A percentile compares a stretch with the other conserved stretches of the same genome.
Evolutionary conservation across 2,329 filamentous ascomycete species (phyloP).

Genomic region (Coniochaeta hoffmannii): DNA sequence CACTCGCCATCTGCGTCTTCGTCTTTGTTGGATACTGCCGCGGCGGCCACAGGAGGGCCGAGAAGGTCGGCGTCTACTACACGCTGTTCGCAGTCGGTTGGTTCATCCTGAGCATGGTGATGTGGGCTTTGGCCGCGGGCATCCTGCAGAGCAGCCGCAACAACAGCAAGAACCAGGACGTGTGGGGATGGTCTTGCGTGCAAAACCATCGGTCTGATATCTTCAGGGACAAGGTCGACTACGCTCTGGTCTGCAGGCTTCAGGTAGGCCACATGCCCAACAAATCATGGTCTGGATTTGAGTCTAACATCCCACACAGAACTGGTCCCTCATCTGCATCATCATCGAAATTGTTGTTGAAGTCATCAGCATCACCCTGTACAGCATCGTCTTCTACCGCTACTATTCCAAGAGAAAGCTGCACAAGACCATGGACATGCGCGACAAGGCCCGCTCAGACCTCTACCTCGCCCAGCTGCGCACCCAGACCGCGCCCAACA

Average conservation of each 20-base stretch:
- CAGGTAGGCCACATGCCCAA: constrained; percentile 45
- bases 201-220: constrained; percentile 74
- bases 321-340: constrained; percentile 93
- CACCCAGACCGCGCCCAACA: constrained; percentile 87
- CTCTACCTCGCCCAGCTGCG: constrained; percentile 85
- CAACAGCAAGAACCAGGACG: constrained; percentile 70
- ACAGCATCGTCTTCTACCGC: constrained; percentile 92
- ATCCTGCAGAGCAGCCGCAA: constrained; percentile 73
- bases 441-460: constrained; percentile 89
- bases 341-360: constrained; percentile 96
- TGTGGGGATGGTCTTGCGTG: constrained; percentile 98
- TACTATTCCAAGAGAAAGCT: constrained; percentile 96
- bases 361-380: constrained; percentile 83
- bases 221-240: constrained; percentile 76
- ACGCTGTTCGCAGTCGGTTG: constrained; percentile 87
- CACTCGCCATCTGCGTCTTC: constrained; percentile 67
- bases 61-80: constrained; percentile 93
- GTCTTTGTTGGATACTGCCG: constrained; percentile 84
- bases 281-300: background rate
- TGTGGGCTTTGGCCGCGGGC: constrained; percentile 85
- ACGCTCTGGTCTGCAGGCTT: constrained; percentile 84
- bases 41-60: constrained; percentile 79
- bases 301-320: constrained; percentile 46
- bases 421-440: constrained; percentile 91
- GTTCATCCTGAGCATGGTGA: constrained; percentile 86